These are phyloP conservation scores for Agrocybe pediades DNA, from an alignment of 768 basidiomycete species.

Conservation along the genomic window DNA sequence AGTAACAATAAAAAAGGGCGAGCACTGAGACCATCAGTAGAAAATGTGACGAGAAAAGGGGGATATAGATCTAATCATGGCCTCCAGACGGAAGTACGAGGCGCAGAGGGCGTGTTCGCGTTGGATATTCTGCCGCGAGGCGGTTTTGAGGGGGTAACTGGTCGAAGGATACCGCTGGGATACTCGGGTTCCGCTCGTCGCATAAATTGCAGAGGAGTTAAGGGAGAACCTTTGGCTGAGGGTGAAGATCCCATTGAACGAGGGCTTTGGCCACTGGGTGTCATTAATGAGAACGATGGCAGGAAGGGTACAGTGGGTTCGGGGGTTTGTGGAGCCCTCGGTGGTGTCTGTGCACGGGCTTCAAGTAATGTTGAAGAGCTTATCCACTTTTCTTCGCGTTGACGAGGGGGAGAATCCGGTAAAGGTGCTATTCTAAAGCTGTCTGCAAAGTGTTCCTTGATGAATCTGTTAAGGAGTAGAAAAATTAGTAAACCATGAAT, in stretches of 20 bases:
- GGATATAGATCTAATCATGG: constrained; percentile 40
- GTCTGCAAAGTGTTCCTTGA: constrained; percentile 84
- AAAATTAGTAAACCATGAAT: constrained; percentile 7
- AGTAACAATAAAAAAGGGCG: not conserved
- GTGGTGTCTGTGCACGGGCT: constrained; percentile 39
- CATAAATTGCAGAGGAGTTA: constrained; percentile 84
- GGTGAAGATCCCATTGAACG: constrained; percentile 51
- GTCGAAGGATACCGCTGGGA: constrained; percentile 42
- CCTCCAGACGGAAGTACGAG: constrained; percentile 62
- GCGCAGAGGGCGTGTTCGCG: constrained; percentile 40
- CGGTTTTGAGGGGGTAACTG: constrained; percentile 68
- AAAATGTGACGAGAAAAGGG: not conserved
- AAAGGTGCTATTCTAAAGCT: constrained; percentile 64
- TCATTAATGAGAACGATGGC: constrained; percentile 70
- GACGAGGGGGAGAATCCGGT: constrained; percentile 57
- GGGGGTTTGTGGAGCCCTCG: constrained; percentile 56
- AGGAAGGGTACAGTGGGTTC: constrained; percentile 58
- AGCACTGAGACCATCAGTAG: no score
- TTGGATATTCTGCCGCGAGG: constrained; percentile 44
- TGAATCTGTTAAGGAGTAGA: constrained; percentile 61
- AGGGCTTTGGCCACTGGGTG: constrained; percentile 54
- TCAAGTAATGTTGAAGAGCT: constrained; percentile 74
- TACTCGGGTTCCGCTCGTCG: constrained; percentile 69
- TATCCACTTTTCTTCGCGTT: constrained; percentile 76
- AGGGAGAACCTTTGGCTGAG: constrained; percentile 68